Percentiles rank a stretch among this genome's conserved stretches.
Conservation (phyloP, 73 alveolate species). For the Vitrella brassicaformis region DNA sequence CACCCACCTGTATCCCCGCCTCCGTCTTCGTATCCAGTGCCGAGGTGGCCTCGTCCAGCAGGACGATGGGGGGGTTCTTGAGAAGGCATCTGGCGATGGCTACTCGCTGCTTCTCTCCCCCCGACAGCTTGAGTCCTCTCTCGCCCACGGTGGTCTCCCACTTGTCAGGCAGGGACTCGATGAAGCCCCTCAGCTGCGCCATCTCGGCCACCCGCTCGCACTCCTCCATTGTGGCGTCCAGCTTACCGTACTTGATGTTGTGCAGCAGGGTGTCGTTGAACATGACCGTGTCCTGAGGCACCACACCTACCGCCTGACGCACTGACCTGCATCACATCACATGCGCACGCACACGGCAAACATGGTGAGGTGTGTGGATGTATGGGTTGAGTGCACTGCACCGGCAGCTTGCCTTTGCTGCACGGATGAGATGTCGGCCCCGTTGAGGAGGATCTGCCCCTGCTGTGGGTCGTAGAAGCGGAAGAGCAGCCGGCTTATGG, state of each 20-base stretch:
- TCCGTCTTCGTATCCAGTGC: conserved; percentile 32
- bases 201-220: conserved; percentile 35
- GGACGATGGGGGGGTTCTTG: not conserved
- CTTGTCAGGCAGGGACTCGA: conserved; percentile 23
- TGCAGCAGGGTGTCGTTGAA: conserved; percentile 56
- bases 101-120: conserved; percentile 35
- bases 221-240: too few relatives aligned
- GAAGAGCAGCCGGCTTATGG: conserved; percentile 36
- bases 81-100: not conserved
- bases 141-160: conserved; percentile 7
- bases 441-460: not conserved
- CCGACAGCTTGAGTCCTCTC: conserved; percentile 7
- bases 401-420: not conserved
- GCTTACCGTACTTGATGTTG: conserved; percentile 55
- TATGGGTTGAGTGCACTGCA: too few relatives aligned
- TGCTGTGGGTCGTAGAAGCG: conserved; percentile 34
- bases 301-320: conserved; percentile 40
- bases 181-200: conserved; percentile 17
- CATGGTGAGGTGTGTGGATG: too few relatives aligned
- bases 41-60: conserved; percentile 25
- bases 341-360: not conserved
- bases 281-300: conserved; percentile 55
- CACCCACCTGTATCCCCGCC: conserved; percentile 15
- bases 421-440: not conserved
- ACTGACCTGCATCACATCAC: conserved; percentile 12